These are phyloP conservation scores for Hemileccinum impolitum DNA, from an alignment of 768 basidiomycete genomes.

Conservation along the genomic window DNA sequence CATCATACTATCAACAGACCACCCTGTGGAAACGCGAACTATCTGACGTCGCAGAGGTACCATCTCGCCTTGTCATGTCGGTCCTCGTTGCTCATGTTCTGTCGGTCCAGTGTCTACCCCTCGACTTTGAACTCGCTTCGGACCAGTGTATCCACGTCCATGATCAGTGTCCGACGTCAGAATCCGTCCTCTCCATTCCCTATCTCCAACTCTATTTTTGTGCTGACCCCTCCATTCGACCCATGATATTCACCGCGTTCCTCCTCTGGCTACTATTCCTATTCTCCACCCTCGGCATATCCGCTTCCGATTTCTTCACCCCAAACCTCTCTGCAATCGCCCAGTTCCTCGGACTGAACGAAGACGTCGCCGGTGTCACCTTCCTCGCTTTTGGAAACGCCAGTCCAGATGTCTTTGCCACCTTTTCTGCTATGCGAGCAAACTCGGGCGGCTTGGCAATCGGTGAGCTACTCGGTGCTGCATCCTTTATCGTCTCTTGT, in stretches of 20 bases:
- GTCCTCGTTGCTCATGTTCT: background rate
- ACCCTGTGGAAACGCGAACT: too few species aligned
- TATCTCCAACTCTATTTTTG: constrained; percentile 77
- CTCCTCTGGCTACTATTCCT: constrained; percentile 84
- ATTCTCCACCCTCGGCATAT: constrained; percentile 93
- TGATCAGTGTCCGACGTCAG: constrained; percentile 51
- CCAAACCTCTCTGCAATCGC: constrained; percentile 93
- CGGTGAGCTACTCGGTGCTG: constrained; percentile 93
- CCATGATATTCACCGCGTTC: constrained; percentile 59
- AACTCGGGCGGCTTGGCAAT: constrained; percentile 87
- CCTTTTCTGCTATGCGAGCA: constrained; percentile 87
- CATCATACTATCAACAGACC: too few species aligned
- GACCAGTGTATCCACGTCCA: constrained; percentile 67
- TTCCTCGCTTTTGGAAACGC: constrained; percentile 97
- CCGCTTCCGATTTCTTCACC: constrained; percentile 95
- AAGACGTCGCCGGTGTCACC: constrained; percentile 94
- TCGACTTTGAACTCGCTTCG: constrained; percentile 41
- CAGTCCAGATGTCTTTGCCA: constrained; percentile 94
- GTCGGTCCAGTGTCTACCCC: constrained; percentile 58
- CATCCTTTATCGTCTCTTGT: constrained; percentile 92
- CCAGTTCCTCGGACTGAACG: constrained; percentile 78
- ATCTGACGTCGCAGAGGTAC: constrained; percentile 7
- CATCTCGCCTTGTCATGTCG: background rate
- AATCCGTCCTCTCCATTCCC: constrained; percentile 66
- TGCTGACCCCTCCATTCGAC: constrained; percentile 49